A percentile compares a stretch with the other conserved stretches of the same genome.
These are phyloP conservation scores for Oenanthe javanica DNA, from an alignment of 140 eudicot genomes.

Conservation along the genomic window DNA sequence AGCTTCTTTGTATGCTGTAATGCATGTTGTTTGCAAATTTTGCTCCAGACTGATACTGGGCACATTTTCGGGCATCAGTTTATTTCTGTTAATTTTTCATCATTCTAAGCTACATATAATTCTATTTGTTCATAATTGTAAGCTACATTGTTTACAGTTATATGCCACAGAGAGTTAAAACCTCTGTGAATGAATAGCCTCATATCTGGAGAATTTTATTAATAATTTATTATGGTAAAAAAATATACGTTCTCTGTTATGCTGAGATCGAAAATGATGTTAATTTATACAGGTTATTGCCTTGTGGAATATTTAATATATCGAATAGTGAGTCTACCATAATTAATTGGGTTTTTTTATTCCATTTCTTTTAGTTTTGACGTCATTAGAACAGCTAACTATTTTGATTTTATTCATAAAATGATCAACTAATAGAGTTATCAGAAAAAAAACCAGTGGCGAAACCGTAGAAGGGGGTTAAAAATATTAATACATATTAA, in stretches of 20 bases:
- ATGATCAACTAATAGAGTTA: too few relatives aligned
- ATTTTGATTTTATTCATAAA: too few relatives aligned
- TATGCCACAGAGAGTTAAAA: not conserved
- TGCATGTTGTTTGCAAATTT: not conserved
- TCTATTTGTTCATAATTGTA: not conserved
- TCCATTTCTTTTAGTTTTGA: not conserved
- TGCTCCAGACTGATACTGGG: not conserved
- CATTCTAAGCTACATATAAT: not conserved
- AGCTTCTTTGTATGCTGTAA: not conserved
- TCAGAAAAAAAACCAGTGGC: too few relatives aligned
- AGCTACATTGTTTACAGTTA: not conserved
- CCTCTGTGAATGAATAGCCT: not conserved
- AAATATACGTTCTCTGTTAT: not conserved
- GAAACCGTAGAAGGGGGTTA: too few relatives aligned
- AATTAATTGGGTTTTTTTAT: not conserved
- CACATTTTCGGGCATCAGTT: not conserved
- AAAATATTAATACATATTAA: too few relatives aligned
- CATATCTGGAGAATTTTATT: too few relatives aligned
- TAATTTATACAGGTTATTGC: not conserved
- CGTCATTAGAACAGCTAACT: not conserved
- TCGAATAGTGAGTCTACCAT: not conserved
- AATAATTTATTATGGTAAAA: not conserved
- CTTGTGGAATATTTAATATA: too few relatives aligned
- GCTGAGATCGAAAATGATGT: not conserved
- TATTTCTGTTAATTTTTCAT: not conserved